These are phyloP conservation scores for Cercospora nicotianae DNA, from an alignment of 2,329 filamentous ascomycete species.

Conservation along the genomic window DNA sequence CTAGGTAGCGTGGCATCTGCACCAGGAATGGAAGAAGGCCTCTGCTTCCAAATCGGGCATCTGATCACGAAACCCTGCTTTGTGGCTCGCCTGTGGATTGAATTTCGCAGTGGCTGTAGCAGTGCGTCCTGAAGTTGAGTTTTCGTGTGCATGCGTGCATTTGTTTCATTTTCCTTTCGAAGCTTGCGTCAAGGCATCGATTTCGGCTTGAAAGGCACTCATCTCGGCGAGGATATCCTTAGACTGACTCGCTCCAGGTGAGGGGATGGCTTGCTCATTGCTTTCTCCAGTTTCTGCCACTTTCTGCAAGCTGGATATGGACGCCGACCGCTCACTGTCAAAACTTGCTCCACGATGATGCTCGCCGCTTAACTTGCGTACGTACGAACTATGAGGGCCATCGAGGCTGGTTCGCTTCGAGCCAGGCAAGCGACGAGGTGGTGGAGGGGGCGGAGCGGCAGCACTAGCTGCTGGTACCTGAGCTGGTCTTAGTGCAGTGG, in stretches of 20 bases:
- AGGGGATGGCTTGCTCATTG: conserved; percentile 14
- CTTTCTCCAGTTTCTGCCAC: conserved; percentile 22
- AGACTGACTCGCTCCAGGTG: conserved; percentile 13
- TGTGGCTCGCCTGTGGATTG: background rate
- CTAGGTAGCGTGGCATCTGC: background rate
- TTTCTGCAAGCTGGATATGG: conserved; percentile 27
- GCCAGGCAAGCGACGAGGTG: conserved; percentile 31
- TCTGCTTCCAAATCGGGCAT: background rate
- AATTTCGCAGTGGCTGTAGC: background rate
- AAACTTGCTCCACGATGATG: conserved; percentile 29
- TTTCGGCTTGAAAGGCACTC: conserved; percentile 36
- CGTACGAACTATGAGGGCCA: conserved; percentile 20
- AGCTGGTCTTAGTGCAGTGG: conserved; percentile 14
- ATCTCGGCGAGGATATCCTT: conserved; percentile 37
- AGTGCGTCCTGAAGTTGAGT: background rate
- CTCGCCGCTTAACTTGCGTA: conserved; percentile 20
- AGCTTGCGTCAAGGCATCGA: conserved; percentile 32
- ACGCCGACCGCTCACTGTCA: conserved; percentile 28
- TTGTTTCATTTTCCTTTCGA: conserved; percentile 7
- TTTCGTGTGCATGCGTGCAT: background rate
- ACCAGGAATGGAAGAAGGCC: background rate
- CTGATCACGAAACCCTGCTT: background rate
- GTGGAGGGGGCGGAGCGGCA: conserved; percentile 33
- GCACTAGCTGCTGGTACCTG: conserved; percentile 6
- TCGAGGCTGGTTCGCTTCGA: conserved; percentile 32